Conservation (phyloP, 129 eudicot species). For the Centrapalus pauciflorus region DNA sequence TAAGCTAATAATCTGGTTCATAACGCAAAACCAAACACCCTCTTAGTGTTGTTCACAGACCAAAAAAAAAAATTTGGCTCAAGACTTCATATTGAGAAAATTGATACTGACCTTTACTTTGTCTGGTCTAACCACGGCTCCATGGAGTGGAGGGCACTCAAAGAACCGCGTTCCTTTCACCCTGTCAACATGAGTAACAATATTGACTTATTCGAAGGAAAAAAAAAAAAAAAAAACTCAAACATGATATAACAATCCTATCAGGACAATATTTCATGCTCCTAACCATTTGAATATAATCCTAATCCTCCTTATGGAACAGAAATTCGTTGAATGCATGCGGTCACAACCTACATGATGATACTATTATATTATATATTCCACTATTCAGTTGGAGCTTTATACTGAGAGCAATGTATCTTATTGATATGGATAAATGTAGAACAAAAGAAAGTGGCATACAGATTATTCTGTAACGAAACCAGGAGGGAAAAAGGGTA, state of each 20-base stretch:
- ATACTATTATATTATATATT: background rate
- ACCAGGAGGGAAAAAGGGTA: background rate
- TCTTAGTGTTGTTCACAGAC: background rate
- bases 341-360: no score
- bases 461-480: background rate
- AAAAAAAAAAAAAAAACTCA: background rate
- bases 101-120: constrained; percentile 69
- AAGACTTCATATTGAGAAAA: background rate
- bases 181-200: constrained; percentile 36
- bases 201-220: no score
- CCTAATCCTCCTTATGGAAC: no score
- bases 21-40: no score
- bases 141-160: constrained; percentile 87
- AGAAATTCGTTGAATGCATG: no score
- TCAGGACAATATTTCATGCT: no score
- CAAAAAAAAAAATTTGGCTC: background rate
- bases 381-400: background rate
- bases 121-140: constrained; percentile 90
- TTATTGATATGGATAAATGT: no score
- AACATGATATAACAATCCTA: no score
- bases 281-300: no score
- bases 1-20: no score
- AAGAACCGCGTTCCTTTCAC: constrained; percentile 88
- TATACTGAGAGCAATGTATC: no score
- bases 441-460: background rate